These are phyloP conservation scores for Multifurca ochricompacta DNA, from an alignment of 768 basidiomycete species.

Conservation along the genomic window DNA sequence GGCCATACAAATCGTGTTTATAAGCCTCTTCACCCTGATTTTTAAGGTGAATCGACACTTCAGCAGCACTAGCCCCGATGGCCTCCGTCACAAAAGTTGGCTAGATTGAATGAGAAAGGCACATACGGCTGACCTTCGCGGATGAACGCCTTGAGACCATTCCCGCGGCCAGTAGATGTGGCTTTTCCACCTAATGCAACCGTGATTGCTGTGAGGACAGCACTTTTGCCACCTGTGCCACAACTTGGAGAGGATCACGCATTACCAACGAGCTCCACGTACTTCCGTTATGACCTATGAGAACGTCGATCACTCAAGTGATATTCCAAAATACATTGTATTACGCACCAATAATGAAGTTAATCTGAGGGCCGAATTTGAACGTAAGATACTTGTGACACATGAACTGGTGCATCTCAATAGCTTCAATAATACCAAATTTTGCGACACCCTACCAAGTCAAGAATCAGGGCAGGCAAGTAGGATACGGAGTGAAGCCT, in stretches of 20 bases:
- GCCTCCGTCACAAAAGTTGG: slow-evolving; percentile 1
- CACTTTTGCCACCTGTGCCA: slow-evolving; percentile 82
- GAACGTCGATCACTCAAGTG: neutral
- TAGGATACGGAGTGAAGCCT: slow-evolving; percentile 21
- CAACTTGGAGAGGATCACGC: neutral
- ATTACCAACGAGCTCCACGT: slow-evolving; percentile 29
- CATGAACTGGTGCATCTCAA: slow-evolving; percentile 94
- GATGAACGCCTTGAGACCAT: slow-evolving; percentile 76
- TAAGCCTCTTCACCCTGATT: slow-evolving; percentile 91
- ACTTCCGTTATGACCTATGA: slow-evolving; percentile 87
- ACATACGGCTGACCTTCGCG: slow-evolving; percentile 73
- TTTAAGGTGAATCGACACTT: slow-evolving; percentile 75
- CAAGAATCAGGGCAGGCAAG: neutral
- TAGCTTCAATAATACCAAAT: slow-evolving; percentile 77
- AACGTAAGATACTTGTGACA: slow-evolving; percentile 83
- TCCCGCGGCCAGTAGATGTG: slow-evolving; percentile 81
- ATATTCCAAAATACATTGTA: neutral
- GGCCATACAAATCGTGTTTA: slow-evolving; percentile 77
- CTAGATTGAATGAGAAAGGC: neutral
- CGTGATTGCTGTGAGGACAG: slow-evolving; percentile 86
- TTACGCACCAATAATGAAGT: slow-evolving; percentile 84
- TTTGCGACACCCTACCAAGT: slow-evolving; percentile 62
- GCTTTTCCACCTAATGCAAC: slow-evolving; percentile 93
- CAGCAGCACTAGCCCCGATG: slow-evolving; percentile 42
- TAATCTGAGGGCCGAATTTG: slow-evolving; percentile 87